Base-by-base conservation (phyloP, 441 rosid genomes). In the Viola pubescens region DNA sequence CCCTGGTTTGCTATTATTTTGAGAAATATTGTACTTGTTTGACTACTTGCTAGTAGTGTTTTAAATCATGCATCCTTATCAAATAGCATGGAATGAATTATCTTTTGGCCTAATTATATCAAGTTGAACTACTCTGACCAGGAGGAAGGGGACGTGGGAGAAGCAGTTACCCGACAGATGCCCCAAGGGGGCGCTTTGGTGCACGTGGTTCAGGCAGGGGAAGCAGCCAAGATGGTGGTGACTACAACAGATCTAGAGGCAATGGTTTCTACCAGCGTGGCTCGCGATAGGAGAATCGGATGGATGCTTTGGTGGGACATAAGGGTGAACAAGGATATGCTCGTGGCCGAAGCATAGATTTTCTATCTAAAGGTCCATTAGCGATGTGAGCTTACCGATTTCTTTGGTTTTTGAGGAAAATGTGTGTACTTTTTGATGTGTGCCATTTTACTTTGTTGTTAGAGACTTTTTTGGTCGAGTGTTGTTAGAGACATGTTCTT, bases 91-190 rank as follows among this genome's bases (percentile, higher is more conserved):
- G 34, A 26, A 26, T 26, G 34, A 1, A 26, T 26, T 26, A 26
- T 26, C 34, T 26, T 26, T 26, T 26, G 34, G 34, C 3, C 34
- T 26, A 26, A 26, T 26, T 26, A 26, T 26, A 26, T 26, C 3
- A 1, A 26, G 0, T 26, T 26, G 34, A 26, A 26, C 34, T 7
- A 41, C 40, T 37, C 11, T 14, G 8, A 9, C 6, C 38, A 82
- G 95, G 90, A 79, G 94, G 95, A 69, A 81, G 97, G 72, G 97
- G 94, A 63, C 74, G 96, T 26, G 91, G 99, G 64, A 68, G 99
- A 58, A 84, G 91, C 0, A 69, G 85, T 39, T 88, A 80, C 70
- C 94, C 71, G 68, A 60, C 80, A 8, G 97, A 90, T 41, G 73
- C 85, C 45, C 65, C 84, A 40, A 81, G 95, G 75, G 96, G 91